Percentiles rank a stretch among this genome's conserved stretches.
Evolutionary conservation across 1,139 yeast species (phyloP).

Genomic region (Sugiyamaella japonica): DNA sequence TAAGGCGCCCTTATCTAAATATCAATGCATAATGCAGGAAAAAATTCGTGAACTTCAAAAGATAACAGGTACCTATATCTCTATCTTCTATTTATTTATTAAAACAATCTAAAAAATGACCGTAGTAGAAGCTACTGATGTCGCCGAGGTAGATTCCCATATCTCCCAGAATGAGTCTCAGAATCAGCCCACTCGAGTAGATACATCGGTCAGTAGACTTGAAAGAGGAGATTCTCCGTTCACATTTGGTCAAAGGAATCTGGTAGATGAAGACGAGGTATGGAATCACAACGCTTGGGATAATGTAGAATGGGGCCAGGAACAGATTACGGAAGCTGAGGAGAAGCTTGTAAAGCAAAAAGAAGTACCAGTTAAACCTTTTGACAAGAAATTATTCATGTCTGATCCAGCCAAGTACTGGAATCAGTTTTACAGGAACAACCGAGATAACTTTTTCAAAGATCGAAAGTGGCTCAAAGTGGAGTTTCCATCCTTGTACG

Average conservation of each 20-base stretch:
- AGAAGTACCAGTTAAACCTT: conserved; percentile 79
- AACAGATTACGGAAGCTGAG: conserved; percentile 75
- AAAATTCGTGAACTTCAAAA: conserved; percentile 7
- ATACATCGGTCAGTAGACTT: conserved; percentile 25
- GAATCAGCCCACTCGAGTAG: background rate
- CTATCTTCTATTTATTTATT: no score
- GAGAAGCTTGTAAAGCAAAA: conserved; percentile 72
- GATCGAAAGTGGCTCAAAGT: conserved; percentile 95
- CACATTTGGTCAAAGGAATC: conserved; percentile 82
- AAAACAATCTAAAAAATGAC: background rate
- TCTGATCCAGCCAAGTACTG: conserved; percentile 89
- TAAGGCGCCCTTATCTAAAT: background rate
- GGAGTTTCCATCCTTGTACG: conserved; percentile 85
- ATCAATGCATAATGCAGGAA: background rate
- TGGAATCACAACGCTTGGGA: conserved; percentile 97
- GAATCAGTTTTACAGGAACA: conserved; percentile 91
- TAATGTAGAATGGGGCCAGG: conserved; percentile 97
- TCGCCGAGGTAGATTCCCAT: background rate
- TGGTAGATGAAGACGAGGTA: conserved; percentile 69
- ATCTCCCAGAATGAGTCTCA: background rate
- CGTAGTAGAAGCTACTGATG: background rate
- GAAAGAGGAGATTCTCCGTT: conserved; percentile 81
- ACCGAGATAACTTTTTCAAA: conserved; percentile 89
- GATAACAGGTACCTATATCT: conserved; percentile 9
- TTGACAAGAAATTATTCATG: conserved; percentile 77